Evolutionary conservation across 2,329 filamentous ascomycete species (phyloP).

Genomic region (Davidsoniella neocaledoniae): DNA sequence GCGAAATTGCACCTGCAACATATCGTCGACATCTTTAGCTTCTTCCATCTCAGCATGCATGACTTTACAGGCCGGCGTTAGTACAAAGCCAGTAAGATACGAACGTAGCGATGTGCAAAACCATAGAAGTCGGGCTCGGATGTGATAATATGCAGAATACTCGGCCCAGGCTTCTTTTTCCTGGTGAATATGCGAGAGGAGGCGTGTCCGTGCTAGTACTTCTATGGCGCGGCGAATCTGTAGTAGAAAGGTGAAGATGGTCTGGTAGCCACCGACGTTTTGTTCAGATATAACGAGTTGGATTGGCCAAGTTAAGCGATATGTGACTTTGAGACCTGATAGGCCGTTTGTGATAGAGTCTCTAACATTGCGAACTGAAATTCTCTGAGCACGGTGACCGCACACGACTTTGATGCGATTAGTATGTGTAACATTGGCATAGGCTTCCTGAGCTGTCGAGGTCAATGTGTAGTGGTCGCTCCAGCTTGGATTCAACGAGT

Average conservation of each 20-base stretch:
- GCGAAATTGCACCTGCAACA: slow-evolving; percentile 51
- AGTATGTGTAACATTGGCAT: slow-evolving; percentile 35
- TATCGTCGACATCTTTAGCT: slow-evolving; percentile 61
- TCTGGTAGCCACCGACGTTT: slow-evolving; percentile 50
- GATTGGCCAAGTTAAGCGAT: slow-evolving; percentile 49
- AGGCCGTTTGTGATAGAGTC: slow-evolving; percentile 42
- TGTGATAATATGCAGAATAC: slow-evolving; percentile 34
- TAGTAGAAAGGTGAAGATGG: slow-evolving; percentile 57
- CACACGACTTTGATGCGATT: slow-evolving; percentile 46
- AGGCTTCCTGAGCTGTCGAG: slow-evolving; percentile 58
- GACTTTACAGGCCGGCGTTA: slow-evolving; percentile 39
- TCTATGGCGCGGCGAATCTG: slow-evolving; percentile 59
- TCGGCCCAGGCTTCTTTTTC: slow-evolving; percentile 25
- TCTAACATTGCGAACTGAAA: slow-evolving; percentile 29
- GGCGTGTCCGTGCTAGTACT: slow-evolving; percentile 40
- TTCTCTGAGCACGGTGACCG: slow-evolving; percentile 23
- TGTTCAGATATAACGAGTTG: slow-evolving; percentile 56
- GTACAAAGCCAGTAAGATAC: slow-evolving; percentile 58
- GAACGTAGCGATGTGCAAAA: slow-evolving; percentile 59
- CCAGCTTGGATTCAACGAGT: slow-evolving; percentile 45
- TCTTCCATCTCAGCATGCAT: slow-evolving; percentile 40
- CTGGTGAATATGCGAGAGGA: slow-evolving; percentile 18
- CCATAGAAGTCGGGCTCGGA: slow-evolving; percentile 59
- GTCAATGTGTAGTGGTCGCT: slow-evolving; percentile 69
- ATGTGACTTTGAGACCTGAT: slow-evolving; percentile 46